A percentile compares a stretch with the other conserved stretches of the same genome.
These are phyloP conservation scores for Sambucus nigra DNA, from an alignment of 129 eudicot genomes.

Conservation along the genomic window DNA sequence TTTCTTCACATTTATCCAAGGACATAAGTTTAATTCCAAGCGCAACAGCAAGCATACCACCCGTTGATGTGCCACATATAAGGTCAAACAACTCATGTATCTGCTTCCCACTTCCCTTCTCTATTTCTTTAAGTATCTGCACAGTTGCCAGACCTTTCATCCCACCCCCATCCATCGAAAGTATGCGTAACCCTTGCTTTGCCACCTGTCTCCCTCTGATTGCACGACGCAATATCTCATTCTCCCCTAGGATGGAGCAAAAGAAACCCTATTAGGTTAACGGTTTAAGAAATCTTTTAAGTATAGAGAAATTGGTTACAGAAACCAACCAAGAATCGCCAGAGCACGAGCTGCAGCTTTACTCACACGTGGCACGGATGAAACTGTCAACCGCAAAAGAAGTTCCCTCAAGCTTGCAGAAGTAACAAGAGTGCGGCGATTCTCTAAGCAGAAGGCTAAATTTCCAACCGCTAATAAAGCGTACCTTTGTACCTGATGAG, in stretches of 20 bases:
- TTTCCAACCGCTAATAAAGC: conserved; percentile 83
- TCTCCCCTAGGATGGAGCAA: conserved; percentile 58
- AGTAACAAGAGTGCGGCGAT: conserved; percentile 67
- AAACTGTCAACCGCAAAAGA: conserved; percentile 65
- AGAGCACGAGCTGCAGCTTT: conserved; percentile 90
- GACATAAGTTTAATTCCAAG: conserved; percentile 90
- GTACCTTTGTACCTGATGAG: conserved; percentile 67
- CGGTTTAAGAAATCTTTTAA: background rate
- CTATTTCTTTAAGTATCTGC: conserved; percentile 82
- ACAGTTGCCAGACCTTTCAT: conserved; percentile 99
- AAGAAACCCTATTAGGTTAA: conserved; percentile 6
- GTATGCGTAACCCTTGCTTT: conserved; percentile 90
- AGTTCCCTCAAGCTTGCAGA: conserved; percentile 88
- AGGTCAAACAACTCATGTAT: conserved; percentile 98
- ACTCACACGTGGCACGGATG: conserved; percentile 60
- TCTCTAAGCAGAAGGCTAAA: conserved; percentile 74
- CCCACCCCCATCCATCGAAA: conserved; percentile 99
- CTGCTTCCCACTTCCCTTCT: conserved; percentile 79
- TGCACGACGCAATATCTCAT: conserved; percentile 90
- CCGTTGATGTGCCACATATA: conserved; percentile 98
- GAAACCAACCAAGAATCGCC: conserved; percentile 73
- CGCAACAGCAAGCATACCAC: conserved; percentile 99
- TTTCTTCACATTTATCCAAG: conserved; percentile 91
- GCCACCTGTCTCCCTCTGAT: conserved; percentile 82
- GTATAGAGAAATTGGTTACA: background rate